A percentile compares a stretch with the other conserved stretches of the same genome.
phyloP scores from a whole-genome alignment of 2,329 filamentous ascomycete species.

The Periconia sp. region DNA sequence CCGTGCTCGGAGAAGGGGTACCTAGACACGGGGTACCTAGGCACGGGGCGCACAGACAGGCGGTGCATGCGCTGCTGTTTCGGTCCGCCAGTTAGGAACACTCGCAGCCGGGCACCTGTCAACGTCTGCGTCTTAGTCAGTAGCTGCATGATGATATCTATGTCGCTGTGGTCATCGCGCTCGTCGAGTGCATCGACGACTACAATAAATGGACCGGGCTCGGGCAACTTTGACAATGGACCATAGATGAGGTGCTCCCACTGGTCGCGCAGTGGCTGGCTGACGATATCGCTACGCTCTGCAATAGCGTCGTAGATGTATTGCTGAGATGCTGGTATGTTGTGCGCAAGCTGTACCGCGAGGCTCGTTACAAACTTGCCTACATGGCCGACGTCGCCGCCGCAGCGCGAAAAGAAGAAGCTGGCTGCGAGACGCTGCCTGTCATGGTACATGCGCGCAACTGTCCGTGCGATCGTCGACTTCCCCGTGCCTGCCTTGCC shows the following conservation, averaged over 20 bases:
- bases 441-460: conserved; percentile 12
- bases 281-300: conserved; percentile 7
- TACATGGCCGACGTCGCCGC: background rate
- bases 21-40: no score
- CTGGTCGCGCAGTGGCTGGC: conserved; percentile 14
- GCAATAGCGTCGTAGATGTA: conserved; percentile 17
- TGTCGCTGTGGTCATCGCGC: conserved; percentile 25
- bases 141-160: conserved; percentile 17
- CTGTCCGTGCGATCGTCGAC: conserved; percentile 32
- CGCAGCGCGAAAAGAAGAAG: conserved; percentile 1
- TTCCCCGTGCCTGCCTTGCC: conserved; percentile 37
- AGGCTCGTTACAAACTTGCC: conserved; percentile 21
- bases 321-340: conserved; percentile 9
- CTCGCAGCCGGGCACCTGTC: conserved; percentile 13
- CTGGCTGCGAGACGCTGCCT: background rate
- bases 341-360: conserved; percentile 14
- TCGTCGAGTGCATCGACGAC: conserved; percentile 39
- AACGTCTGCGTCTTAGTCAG: conserved; percentile 8
- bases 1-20: no score
- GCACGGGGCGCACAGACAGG: conserved; percentile 12
- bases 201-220: conserved; percentile 5
- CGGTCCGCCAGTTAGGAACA: conserved; percentile 25
- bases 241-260: conserved; percentile 13
- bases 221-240: conserved; percentile 7
- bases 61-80: no score